Conservation (phyloP, 164 flowering plant species). For the Platanus orientalis region DNA sequence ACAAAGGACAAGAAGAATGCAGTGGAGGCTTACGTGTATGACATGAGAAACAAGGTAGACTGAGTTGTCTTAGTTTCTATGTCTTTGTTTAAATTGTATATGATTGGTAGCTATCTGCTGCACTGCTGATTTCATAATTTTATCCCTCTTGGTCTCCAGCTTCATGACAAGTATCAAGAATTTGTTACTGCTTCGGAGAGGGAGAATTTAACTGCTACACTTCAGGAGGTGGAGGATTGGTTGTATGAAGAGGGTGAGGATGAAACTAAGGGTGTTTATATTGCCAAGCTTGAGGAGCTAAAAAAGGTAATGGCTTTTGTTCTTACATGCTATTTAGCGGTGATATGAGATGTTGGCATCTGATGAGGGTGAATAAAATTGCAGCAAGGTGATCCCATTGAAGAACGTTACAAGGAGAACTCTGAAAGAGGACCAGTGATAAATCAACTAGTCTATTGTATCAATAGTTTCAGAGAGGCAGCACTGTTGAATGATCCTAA, state of each 20-base stretch:
- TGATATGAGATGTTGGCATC: neutral
- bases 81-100: too few relatives aligned
- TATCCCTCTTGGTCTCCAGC: constrained; percentile 37
- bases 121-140: neutral
- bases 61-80: too few relatives aligned
- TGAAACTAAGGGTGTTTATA: constrained; percentile 94
- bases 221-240: constrained; percentile 94
- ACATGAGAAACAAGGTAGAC: constrained; percentile 87
- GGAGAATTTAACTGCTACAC: constrained; percentile 53
- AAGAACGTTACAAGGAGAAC: constrained; percentile 72
- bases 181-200: constrained; percentile 64
- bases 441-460: constrained; percentile 67
- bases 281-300: constrained; percentile 96
- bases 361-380: neutral
- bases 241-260: constrained; percentile 97
- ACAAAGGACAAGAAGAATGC: constrained; percentile 95
- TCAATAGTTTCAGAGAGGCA: constrained; percentile 89
- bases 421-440: constrained; percentile 65
- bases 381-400: constrained; percentile 97
- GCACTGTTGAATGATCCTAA: constrained; percentile 76
- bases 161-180: constrained; percentile 75
- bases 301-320: constrained; percentile 48
- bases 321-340: neutral
- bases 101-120: too few relatives aligned
- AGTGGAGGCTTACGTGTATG: constrained; percentile 95